Evolutionary conservation across 495 filamentous ascomycete genomes (phyloP).

Genomic region (Xylaria venustula): DNA sequence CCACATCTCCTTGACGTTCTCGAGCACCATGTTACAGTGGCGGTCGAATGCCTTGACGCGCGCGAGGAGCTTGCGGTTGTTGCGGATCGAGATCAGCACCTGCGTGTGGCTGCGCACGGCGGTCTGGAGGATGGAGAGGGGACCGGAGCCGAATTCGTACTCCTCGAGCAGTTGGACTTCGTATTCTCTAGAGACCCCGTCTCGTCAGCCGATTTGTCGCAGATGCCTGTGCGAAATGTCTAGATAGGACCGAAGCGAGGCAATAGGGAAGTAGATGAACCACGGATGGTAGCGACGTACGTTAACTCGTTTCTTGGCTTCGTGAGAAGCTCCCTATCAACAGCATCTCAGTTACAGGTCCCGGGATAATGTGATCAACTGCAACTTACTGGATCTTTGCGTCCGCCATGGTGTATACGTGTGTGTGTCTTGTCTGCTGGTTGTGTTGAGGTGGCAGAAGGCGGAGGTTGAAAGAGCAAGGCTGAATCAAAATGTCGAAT

Average conservation of each 20-base stretch:
- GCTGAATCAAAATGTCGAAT: constrained; percentile 25
- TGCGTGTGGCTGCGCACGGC: constrained; percentile 82
- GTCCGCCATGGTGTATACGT: constrained; percentile 61
- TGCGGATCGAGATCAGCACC: constrained; percentile 83
- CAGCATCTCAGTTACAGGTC: constrained; percentile 20
- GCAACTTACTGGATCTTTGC: constrained; percentile 70
- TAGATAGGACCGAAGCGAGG: no score
- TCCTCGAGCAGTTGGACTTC: constrained; percentile 86
- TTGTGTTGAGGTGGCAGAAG: constrained; percentile 12
- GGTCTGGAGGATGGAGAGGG: constrained; percentile 91
- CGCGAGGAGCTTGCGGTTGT: constrained; percentile 81
- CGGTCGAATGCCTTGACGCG: constrained; percentile 54
- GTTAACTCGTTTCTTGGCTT: constrained; percentile 81
- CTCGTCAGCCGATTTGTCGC: constrained; percentile 13
- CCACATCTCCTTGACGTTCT: constrained; percentile 99
- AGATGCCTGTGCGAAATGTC: background rate
- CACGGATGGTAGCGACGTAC: constrained; percentile 62
- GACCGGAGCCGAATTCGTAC: constrained; percentile 81
- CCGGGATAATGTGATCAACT: constrained; percentile 15
- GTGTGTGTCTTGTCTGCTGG: background rate
- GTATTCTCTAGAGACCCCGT: constrained; percentile 63
- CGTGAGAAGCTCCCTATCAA: constrained; percentile 68
- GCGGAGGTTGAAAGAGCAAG: constrained; percentile 9
- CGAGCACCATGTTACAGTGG: constrained; percentile 84
- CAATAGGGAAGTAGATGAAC: no score